Base-by-base conservation (phyloP, 1,284 basidiomycete species). In the Fomes fomentarius region DNA sequence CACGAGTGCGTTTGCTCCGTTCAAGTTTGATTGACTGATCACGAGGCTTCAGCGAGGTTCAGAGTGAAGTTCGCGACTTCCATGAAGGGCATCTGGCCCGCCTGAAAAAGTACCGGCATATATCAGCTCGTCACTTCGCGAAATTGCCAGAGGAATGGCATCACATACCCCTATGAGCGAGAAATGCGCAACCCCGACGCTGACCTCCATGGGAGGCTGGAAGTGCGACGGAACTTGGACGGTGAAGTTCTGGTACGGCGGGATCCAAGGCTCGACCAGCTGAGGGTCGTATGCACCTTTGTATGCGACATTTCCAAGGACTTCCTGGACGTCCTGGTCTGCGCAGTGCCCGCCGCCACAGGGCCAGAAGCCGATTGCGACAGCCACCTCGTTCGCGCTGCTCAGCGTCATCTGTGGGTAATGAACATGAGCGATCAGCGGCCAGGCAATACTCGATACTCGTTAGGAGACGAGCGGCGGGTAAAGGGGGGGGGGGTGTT, bases 101-200 rank as follows among this genome's bases (percentile, higher is more conserved):
- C 53, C 53, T 50, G 35, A 17, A 31, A 31, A 24, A 19, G n/a
- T n/a, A 10, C 19, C 2, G 7, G 19, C 21, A 22, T 15, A 35
- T 37, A 33, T 41, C 26, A 45, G 12, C n/a, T n/a, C 26, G n/a
- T 31, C 12, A n/a, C 8, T 37, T 10, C 12, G 17, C 24, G 14
- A 7, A n/a, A 14, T 4, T 14, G 15, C 28, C n/a, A n/a, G 12
- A 19, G 3, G 10, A n/a, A n/a, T 19, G 30, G 24, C 15, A 8
- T 11, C 15, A 74, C 78, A 65, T 56, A 83, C 80, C 45, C 79
- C 79, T 42, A 82, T 68, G 38, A 83, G 64, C 28, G 69, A 63
- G 22, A 80, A 64, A 60, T 80, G 80, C 30, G 73, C 65, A 5
- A 78, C 74, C 19, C 67, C 71, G 25, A 83, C 63, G 55, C 72